Evolutionary conservation across 176 grass and related monocot genomes (phyloP), one percentile per base, ranked within the genome.

Genomic region (Pontederia crassipes): DNA sequence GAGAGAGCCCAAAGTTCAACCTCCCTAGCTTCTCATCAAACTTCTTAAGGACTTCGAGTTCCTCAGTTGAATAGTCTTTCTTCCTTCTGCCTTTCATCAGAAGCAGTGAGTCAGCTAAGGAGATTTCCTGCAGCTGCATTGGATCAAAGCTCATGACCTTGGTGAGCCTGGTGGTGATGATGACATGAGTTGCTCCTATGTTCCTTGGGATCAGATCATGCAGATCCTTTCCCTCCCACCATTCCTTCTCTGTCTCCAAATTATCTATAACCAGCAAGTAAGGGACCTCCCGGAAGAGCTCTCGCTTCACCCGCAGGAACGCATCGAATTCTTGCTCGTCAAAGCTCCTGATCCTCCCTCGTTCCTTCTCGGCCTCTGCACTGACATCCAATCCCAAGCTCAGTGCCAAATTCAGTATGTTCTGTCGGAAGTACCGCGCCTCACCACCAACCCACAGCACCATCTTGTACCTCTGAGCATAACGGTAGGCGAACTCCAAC

Each of bases 151-250:
- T 98, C 74, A 93, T 91, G 48, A 93, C 87, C 2, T 81, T 83
- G 47, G 84, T 52, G 16, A 98, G 81, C 17, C 79, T 61, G 6
- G 88, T 93, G 6, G 94, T 98, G 46, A 98, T 9, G 54, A 98
- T 77, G 35, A 98, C 79, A 73, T 98, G 82, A 0, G 84, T 92
- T 11, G 94, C 79, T 8, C 94, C 94, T 0, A 84, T 93, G 54
- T 93, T 98, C 69, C 94, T 79, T 13, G 94, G 84, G 52, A 98
- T 93, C 62, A 98, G 83, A 79, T 93, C 94, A 79, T 98, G 85
- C 54, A 98, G 88, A 57, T 98, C 84, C 71, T 93, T 98, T 11
- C 94, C 94, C 72, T 98, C 94, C 94, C 94, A 98, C 94, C 94
- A 98, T 45, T 98, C 94, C 61, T 72, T 88, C 77, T 98, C 94